These are phyloP conservation scores for Tolypocladium cylindrosporum DNA, from an alignment of 2,329 filamentous ascomycete genomes.

Conservation along the genomic window DNA sequence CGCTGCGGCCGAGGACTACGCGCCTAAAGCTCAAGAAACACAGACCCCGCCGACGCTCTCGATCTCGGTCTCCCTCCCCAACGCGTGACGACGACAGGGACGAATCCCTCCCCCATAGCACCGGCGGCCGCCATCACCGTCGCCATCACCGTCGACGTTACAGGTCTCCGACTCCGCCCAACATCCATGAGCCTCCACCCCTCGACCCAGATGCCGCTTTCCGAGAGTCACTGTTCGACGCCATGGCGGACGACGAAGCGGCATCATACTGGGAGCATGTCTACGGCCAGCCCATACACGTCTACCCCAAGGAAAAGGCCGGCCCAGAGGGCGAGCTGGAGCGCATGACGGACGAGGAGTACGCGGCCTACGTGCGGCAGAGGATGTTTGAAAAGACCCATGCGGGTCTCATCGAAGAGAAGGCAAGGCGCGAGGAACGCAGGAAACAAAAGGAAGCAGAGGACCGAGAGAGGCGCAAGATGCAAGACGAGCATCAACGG, in stretches of 20 bases:
- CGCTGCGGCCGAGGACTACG: constrained; percentile 16
- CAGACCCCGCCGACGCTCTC: constrained; percentile 9
- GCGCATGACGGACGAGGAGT: constrained; percentile 87
- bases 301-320: constrained; percentile 47
- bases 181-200: constrained; percentile 34
- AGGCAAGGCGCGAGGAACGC: constrained; percentile 49
- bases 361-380: constrained; percentile 71
- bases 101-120: constrained; percentile 8
- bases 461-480: constrained; percentile 33
- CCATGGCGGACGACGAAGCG: constrained; percentile 92
- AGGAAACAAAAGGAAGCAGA: constrained; percentile 39
- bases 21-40: constrained; percentile 24
- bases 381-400: constrained; percentile 96
- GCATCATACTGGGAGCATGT: constrained; percentile 91
- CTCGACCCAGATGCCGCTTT: constrained; percentile 70
- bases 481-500: neutral
- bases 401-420: constrained; percentile 71
- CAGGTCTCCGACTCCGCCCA: constrained; percentile 34
- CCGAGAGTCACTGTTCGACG: constrained; percentile 89
- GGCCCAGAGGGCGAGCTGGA: constrained; percentile 53
- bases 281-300: constrained; percentile 92
- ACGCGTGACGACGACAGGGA: constrained; percentile 13
- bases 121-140: constrained; percentile 16
- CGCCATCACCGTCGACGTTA: constrained; percentile 22
- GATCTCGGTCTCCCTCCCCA: constrained; percentile 5